These are phyloP conservation scores for Elongisporangium undulatum DNA, from an alignment of 352 stramenopile species.

Conservation along the genomic window DNA sequence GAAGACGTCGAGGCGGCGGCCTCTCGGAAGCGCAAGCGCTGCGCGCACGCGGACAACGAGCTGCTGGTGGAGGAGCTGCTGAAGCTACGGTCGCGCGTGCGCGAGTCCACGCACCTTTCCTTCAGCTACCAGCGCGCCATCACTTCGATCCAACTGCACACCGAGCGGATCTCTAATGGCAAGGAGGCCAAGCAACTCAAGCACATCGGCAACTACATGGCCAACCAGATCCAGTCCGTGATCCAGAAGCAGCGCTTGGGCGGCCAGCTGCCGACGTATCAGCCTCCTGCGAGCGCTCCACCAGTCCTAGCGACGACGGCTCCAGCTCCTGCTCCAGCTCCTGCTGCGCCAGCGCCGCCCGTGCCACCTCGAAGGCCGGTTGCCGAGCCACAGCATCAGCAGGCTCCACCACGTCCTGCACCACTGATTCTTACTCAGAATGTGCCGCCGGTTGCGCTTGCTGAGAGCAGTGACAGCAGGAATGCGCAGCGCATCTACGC, in stretches of 20 bases:
- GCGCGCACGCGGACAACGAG: conserved; percentile 57
- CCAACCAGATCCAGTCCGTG: conserved; percentile 80
- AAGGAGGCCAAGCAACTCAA: conserved; percentile 59
- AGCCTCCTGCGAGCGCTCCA: conserved; percentile 2
- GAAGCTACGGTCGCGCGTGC: conserved; percentile 40
- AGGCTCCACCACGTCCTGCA: neutral
- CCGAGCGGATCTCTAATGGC: conserved; percentile 33
- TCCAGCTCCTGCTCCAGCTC: too few species aligned
- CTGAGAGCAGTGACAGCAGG: conserved; percentile 6
- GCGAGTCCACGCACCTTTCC: conserved; percentile 60
- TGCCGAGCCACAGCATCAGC: neutral
- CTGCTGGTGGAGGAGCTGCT: conserved; percentile 68
- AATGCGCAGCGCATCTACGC: conserved; percentile 26
- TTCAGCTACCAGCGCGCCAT: conserved; percentile 71
- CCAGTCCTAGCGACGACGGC: neutral
- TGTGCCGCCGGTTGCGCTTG: neutral
- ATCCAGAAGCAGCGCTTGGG: conserved; percentile 32
- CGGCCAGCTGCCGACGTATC: conserved; percentile 2
- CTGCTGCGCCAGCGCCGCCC: neutral
- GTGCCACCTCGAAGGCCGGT: neutral
- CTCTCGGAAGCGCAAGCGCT: conserved; percentile 43
- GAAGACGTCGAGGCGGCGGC: neutral
- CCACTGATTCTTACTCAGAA: neutral
- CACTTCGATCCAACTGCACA: conserved; percentile 53
- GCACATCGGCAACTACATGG: conserved; percentile 83